Base-by-base conservation (phyloP, 1,139 yeast genomes). In the Saccharomyces hybrid region DNA sequence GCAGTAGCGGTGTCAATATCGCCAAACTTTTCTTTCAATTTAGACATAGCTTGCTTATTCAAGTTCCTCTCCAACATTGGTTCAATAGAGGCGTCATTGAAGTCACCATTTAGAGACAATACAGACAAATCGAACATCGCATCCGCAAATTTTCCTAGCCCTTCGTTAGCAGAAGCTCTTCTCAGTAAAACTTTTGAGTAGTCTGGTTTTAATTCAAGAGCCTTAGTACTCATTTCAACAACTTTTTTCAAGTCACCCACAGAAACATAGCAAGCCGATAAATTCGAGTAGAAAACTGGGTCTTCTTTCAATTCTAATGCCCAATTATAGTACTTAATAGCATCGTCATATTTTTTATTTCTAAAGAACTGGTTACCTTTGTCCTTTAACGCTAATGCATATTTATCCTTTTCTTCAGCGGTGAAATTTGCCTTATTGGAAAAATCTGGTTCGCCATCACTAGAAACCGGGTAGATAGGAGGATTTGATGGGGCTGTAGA, bases 81-180 rank as follows among this genome's bases (percentile, higher is more conserved):
- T 71, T 90, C 96, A 56, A 88, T 80, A 34, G 88, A 78, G 66
- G 84, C 84, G 71, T 88, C 88, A 65, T 82, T 82, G 73, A 88
- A 86, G 55, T 89, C 90, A 48, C 90, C 90, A 67, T 79, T 81
- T 59, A 86, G 77, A 44, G 91, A 82, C 67, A 85, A 76, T 3
- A 96, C 91, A 55, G 98, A 91, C 71, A 88, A 81, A 72, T 95
- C 99, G 71, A 85, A 84, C 82, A 90, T 84, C 53, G 99, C 93
- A 56, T 91, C 96, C 53, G 83, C 80, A 72, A 81, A 89, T 61
- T 80, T 76, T 63, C 84, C 96, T 61, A 88, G 72, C 61, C 81
- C 80, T 74, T 95, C 99, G 69, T 86, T 85, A 34, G 97, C 95
- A 59, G 86, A 83, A 26, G 93, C 89, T 75, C 95, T 77, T 68